Evolutionary conservation across 2,329 filamentous ascomycete species (phyloP).

Genomic region (Diaporthe amygdali): DNA sequence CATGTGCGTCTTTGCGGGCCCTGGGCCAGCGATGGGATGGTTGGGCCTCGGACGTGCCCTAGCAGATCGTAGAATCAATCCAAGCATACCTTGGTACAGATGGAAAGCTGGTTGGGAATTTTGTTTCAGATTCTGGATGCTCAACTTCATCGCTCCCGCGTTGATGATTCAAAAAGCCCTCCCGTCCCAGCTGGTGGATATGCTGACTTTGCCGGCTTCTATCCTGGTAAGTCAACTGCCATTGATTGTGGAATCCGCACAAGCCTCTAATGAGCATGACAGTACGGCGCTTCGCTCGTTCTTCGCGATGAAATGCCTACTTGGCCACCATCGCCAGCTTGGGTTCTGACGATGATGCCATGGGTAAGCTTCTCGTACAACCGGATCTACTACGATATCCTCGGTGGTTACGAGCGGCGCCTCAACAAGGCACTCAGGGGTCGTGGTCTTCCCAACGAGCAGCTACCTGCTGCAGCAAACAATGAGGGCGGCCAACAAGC

Average conservation of each 20-base stretch:
- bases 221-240: conserved; percentile 42
- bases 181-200: conserved; percentile 45
- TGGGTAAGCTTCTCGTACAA: conserved; percentile 46
- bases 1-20: conserved; percentile 58
- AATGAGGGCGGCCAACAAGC: conserved; percentile 18
- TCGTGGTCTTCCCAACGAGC: conserved; percentile 30
- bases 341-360: conserved; percentile 56
- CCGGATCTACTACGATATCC: conserved; percentile 51
- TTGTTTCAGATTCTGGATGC: conserved; percentile 33
- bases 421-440: conserved; percentile 54
- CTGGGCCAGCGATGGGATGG: conserved; percentile 48
- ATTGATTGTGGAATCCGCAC: not conserved
- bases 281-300: conserved; percentile 55
- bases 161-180: conserved; percentile 50
- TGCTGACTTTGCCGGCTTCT: conserved; percentile 47
- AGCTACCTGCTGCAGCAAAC: conserved; percentile 17
- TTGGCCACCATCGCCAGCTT: conserved; percentile 60
- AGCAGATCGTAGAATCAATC: conserved; percentile 16
- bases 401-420: conserved; percentile 51
- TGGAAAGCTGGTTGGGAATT: conserved; percentile 24
- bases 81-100: conserved; percentile 15
- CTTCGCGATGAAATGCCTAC: conserved; percentile 49
- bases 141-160: conserved; percentile 53
- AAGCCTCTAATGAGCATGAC: conserved; percentile 5
- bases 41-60: conserved; percentile 33